phyloP scores from a whole-genome alignment of 495 filamentous ascomycete genomes.

The Neurospora sp. region DNA sequence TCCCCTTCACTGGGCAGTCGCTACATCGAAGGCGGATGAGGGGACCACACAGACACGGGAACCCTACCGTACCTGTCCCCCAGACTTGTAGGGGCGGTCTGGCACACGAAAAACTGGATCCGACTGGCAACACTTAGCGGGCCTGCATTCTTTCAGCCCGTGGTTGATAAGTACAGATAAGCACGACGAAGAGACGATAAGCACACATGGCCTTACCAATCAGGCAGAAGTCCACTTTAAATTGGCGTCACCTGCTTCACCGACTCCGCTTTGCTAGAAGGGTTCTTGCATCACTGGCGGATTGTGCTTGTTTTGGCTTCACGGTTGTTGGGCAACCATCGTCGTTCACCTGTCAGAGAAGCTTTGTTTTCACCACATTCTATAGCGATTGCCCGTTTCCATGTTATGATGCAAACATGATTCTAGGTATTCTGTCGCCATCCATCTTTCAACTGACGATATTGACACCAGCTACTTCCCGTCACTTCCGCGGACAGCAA shows the following conservation, averaged over 20 bases:
- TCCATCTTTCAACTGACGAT: not conserved
- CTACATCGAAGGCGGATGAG: not conserved
- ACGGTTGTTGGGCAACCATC: not conserved
- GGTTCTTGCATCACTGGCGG: not conserved
- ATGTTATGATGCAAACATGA: not conserved
- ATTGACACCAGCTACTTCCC: not conserved
- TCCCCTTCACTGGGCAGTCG: not conserved
- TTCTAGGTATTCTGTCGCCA: not conserved
- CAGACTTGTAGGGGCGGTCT: not conserved
- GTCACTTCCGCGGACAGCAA: not conserved
- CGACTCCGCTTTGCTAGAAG: not conserved
- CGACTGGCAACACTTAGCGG: not conserved
- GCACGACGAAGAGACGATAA: not conserved
- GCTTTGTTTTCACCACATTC: not conserved
- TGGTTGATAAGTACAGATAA: not conserved
- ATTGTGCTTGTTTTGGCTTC: not conserved
- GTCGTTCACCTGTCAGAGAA: not conserved
- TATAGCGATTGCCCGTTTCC: not conserved
- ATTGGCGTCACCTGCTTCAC: not conserved
- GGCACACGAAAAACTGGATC: not conserved
- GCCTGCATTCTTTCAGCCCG: not conserved
- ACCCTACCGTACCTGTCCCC: not conserved
- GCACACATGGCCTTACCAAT: not conserved
- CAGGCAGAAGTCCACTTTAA: not conserved
- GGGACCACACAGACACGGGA: not conserved